Percentiles rank a stretch among this genome's conserved stretches.
Evolutionary conservation across 352 stramenopile species (phyloP).

Genomic region (Phytophthora macrochlamydospora): DNA sequence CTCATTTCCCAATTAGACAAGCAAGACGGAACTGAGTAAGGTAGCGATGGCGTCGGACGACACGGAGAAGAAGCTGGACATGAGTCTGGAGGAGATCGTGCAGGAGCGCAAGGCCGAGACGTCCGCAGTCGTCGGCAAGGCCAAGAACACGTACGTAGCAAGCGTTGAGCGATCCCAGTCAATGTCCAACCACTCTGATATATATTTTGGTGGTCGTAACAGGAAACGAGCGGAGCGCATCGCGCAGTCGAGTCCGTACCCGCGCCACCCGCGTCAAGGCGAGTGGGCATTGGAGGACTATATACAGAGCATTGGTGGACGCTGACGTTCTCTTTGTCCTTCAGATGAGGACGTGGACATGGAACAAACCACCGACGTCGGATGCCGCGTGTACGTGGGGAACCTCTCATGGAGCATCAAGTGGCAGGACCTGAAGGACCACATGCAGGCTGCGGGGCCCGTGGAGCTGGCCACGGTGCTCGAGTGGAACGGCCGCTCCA

Average conservation of each 20-base stretch:
- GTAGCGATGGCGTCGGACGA: constrained; percentile 40
- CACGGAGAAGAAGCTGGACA: constrained; percentile 75
- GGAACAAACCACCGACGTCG: constrained; percentile 24
- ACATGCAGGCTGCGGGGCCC: constrained; percentile 74
- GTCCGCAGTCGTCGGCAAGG: constrained; percentile 37
- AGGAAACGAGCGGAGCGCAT: constrained; percentile 73
- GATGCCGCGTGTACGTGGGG: constrained; percentile 80
- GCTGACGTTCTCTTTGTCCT: neutral
- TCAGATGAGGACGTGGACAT: constrained; percentile 22
- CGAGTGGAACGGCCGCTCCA: constrained; percentile 73
- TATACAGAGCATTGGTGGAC: neutral
- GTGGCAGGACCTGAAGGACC: constrained; percentile 82
- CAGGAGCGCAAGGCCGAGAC: constrained; percentile 51
- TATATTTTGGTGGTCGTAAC: neutral
- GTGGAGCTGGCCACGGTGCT: constrained; percentile 73
- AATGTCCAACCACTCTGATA: too few relatives aligned
- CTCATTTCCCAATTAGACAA: constrained; percentile 19
- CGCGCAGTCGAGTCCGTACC: constrained; percentile 63
- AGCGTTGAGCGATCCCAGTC: constrained; percentile 3
- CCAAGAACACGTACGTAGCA: constrained; percentile 57
- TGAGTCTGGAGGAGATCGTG: constrained; percentile 72
- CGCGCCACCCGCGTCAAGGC: constrained; percentile 34
- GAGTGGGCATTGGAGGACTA: neutral
- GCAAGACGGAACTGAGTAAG: constrained; percentile 6
- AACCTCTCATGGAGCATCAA: constrained; percentile 89